Evolutionary conservation across 192 early-diverging fungal species (phyloP).

Genomic region (Backusella morwellensis): DNA sequence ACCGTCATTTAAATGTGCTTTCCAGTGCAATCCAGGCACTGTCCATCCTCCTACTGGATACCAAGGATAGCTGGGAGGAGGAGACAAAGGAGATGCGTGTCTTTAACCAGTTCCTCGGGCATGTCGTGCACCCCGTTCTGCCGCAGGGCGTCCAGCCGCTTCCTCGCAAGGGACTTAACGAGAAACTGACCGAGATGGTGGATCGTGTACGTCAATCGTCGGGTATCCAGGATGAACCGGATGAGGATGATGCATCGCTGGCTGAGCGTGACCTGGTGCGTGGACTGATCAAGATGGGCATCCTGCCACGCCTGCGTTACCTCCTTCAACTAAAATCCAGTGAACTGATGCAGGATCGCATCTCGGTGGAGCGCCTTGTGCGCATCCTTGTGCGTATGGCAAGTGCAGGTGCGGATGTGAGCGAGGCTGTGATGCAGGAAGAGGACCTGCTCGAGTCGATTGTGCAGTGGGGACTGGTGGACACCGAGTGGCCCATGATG

Average conservation of each 20-base stretch:
- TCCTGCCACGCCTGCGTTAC: constrained; percentile 56
- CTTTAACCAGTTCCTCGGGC: constrained; percentile 18
- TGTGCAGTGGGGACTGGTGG: constrained; percentile 28
- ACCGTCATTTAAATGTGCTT: constrained; percentile 57
- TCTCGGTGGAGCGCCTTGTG: constrained; percentile 43
- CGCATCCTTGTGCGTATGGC: constrained; percentile 48
- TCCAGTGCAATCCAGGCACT: constrained; percentile 49
- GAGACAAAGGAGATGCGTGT: constrained; percentile 35
- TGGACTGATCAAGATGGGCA: constrained; percentile 61
- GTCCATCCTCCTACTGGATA: constrained; percentile 39
- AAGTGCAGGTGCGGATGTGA: constrained; percentile 36
- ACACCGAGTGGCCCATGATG: constrained; percentile 47
- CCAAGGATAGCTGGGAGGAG: constrained; percentile 4
- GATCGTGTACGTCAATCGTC: not conserved
- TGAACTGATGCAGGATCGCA: constrained; percentile 15
- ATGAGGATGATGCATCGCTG: constrained; percentile 41
- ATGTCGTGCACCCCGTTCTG: not conserved
- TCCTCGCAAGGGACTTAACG: not conserved
- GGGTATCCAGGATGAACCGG: constrained; percentile 28
- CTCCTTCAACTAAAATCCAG: constrained; percentile 44
- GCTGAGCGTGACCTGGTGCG: constrained; percentile 51
- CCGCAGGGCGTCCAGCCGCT: not conserved
- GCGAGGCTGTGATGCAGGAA: constrained; percentile 46
- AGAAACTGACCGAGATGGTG: constrained; percentile 16
- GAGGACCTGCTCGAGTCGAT: constrained; percentile 45